Base-by-base conservation (phyloP, 345 rosid genomes). In the Punica granatum region DNA sequence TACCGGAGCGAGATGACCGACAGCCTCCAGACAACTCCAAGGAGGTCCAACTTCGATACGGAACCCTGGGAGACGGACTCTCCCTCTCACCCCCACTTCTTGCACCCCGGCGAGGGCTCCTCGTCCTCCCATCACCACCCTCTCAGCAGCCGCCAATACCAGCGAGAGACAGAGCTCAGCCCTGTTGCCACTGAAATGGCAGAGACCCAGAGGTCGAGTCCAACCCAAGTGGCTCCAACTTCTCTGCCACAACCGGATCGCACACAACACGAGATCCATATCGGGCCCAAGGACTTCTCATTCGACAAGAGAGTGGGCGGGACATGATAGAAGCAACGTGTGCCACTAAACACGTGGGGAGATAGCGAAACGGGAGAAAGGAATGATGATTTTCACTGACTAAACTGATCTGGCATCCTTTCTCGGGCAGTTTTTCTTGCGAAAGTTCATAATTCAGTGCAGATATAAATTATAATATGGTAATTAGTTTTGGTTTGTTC, bases 41-140 rank as follows among this genome's bases (percentile, higher is more conserved):
- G 67, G 53, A 70, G 68, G 44, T 80, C 81, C 0, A 79, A 73
- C 59, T 43, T 67, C 7, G 79, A 72, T 3, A 7, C 67, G 5
- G 83, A 78, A 35, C 35, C 35, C 9, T 79, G 67, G 74, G 83
- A 84, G 2, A 59, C 74, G 0, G 83, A 83, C 0, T 77, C 77
- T 10, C 78, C 81, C 0, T 77, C 85, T 11, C 67, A 65, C 2
- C 60, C 75, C 8, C 74, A 77, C 43, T 76, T 21, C 28, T 68
- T 19, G 43, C 64, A 15, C 2, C 32, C n/a, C 44, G 67, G 70
- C 15, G 66, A 67, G 0, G 82, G 67, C 13, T 78, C 83, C 5
- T 73, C 80, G 1, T 70, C 88, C 1, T 69, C 66, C 65, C 71
- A 43, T 13, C 75, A 23, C 61, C 63, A 12, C 61, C 34, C 9